phyloP scores from a whole-genome alignment of 2,329 filamentous ascomycete species.

The Fusarium tanahbumbuense region DNA sequence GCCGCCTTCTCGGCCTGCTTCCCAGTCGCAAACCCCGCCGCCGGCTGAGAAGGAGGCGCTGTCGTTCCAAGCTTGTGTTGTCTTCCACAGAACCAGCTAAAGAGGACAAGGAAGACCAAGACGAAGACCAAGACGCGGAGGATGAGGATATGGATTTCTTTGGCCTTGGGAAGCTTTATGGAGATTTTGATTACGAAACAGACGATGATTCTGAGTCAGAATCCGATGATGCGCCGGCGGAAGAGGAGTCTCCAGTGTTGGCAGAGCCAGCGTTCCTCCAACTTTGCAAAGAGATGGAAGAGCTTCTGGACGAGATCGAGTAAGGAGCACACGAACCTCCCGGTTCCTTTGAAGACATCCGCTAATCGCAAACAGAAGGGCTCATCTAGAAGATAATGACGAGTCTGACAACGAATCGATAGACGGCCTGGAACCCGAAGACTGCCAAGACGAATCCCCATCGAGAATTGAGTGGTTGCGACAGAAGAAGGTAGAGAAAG shows the following conservation, averaged over 20 bases:
- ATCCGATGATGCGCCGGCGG: slow-evolving; percentile 30
- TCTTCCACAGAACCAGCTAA: slow-evolving; percentile 15
- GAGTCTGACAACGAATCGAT: slow-evolving; percentile 47
- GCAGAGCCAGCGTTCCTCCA: slow-evolving; percentile 46
- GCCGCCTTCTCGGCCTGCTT: slow-evolving; percentile 46
- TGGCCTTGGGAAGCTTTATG: slow-evolving; percentile 42
- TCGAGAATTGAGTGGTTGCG: slow-evolving; percentile 50
- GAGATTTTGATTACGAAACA: slow-evolving; percentile 37
- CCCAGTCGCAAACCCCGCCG: slow-evolving; percentile 40
- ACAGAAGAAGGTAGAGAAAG: slow-evolving; percentile 59
- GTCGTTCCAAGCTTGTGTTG: slow-evolving; percentile 29
- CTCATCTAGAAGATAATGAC: slow-evolving; percentile 30
- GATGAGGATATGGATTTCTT: slow-evolving; percentile 34
- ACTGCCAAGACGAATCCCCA: slow-evolving; percentile 57
- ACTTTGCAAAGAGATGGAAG: slow-evolving; percentile 45
- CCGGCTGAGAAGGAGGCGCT: slow-evolving; percentile 37
- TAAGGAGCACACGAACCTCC: slow-evolving; percentile 24
- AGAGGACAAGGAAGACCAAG: slow-evolving; percentile 13
- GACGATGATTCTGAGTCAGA: slow-evolving; percentile 41
- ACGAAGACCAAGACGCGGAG: slow-evolving; percentile 16
- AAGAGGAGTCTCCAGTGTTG: slow-evolving; percentile 41
- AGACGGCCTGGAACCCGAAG: slow-evolving; percentile 46
- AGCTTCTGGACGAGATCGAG: slow-evolving; percentile 49
- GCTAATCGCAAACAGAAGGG: slow-evolving; percentile 30
- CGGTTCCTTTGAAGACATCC: neutral